Evolutionary conservation across 1,139 yeast species (phyloP).

Genomic region (Geotrichum candidum): DNA sequence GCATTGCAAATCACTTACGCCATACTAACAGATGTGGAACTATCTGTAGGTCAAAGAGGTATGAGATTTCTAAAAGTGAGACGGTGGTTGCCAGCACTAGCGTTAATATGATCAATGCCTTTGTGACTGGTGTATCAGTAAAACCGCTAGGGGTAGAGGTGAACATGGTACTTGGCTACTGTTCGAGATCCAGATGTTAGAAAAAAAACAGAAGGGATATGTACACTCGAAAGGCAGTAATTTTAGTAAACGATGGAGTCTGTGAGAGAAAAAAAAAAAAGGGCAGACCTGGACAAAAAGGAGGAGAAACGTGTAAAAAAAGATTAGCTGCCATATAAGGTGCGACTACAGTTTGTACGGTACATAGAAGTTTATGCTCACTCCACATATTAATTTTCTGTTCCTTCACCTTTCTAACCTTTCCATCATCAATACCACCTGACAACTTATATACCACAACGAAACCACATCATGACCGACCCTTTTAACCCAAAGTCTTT

Average conservation of each 20-base stretch:
- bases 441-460: neutral
- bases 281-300: neutral
- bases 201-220: neutral
- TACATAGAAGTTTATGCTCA: neutral
- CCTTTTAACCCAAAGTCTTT: constrained; percentile 11
- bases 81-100: constrained; percentile 47
- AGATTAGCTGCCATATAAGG: neutral
- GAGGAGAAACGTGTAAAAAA: neutral
- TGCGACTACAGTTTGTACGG: neutral
- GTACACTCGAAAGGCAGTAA: neutral
- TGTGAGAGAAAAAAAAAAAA: neutral
- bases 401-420: neutral
- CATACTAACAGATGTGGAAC: constrained; percentile 58
- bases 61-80: constrained; percentile 53
- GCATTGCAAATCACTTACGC: constrained; percentile 25
- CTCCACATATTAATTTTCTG: neutral
- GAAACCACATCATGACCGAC: constrained; percentile 9
- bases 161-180: constrained; percentile 26
- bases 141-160: constrained; percentile 51
- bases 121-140: constrained; percentile 53
- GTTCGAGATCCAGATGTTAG: neutral
- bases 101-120: constrained; percentile 39
- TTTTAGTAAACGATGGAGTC: neutral
- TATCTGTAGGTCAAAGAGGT: constrained; percentile 47
- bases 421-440: neutral